Evolutionary conservation across 2,329 filamentous ascomycete species (phyloP).

Genomic region (Aspergillus caelatus): DNA sequence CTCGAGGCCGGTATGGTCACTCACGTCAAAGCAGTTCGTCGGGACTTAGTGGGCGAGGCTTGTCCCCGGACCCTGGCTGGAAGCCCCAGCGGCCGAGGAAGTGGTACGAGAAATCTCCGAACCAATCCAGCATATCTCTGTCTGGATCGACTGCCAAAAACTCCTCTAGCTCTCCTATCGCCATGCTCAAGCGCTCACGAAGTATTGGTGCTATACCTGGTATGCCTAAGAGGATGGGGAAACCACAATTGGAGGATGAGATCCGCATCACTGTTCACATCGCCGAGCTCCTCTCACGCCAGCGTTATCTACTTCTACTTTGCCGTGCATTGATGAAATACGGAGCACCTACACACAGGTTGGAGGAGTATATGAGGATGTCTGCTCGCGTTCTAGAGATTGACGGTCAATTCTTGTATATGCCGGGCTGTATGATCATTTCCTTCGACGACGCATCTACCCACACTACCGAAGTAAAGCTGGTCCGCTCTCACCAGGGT

Average conservation of each 20-base stretch:
- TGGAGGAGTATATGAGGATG: constrained; percentile 92
- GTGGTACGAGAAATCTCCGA: constrained; percentile 46
- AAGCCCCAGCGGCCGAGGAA: constrained; percentile 35
- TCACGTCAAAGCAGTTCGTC: constrained; percentile 36
- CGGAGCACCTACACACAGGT: constrained; percentile 86
- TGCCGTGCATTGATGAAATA: constrained; percentile 89
- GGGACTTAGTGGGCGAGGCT: constrained; percentile 32
- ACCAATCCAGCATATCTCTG: constrained; percentile 39
- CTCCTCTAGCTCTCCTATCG: constrained; percentile 32
- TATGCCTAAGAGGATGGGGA: constrained; percentile 32
- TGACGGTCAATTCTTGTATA: constrained; percentile 86
- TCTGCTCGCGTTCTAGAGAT: constrained; percentile 85
- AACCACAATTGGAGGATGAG: constrained; percentile 50
- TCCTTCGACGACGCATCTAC: constrained; percentile 69
- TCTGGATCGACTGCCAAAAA: constrained; percentile 32
- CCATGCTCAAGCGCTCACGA: constrained; percentile 38
- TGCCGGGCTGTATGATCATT: constrained; percentile 93
- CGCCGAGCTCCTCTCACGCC: constrained; percentile 73
- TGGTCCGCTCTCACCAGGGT: constrained; percentile 48
- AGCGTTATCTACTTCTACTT: constrained; percentile 82
- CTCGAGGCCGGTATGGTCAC: constrained; percentile 30
- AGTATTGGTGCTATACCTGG: constrained; percentile 38
- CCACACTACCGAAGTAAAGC: constrained; percentile 52
- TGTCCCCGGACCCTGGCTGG: constrained; percentile 37
- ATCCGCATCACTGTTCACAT: constrained; percentile 65